Conservation (phyloP, 1,139 yeast genomes). For the Debaryomycetaceae sp. region DNA sequence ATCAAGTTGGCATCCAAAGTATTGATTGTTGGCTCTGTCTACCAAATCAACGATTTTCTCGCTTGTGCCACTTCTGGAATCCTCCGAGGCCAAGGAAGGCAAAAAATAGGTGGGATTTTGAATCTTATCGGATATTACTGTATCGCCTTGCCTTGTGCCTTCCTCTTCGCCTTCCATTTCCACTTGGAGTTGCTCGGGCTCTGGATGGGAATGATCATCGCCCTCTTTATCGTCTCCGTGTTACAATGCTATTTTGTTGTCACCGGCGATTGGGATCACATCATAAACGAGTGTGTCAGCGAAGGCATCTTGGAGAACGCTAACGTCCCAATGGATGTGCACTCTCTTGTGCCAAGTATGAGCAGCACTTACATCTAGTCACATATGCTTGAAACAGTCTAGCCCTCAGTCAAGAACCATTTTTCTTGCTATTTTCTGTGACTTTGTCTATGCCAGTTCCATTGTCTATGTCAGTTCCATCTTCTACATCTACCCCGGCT, state of each 20-base stretch:
- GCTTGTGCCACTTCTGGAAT: slow-evolving; percentile 58
- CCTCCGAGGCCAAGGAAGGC: slow-evolving; percentile 67
- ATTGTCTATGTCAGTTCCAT: too few species aligned
- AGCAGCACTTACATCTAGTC: slow-evolving; percentile 12
- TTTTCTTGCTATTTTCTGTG: too few species aligned
- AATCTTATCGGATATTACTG: slow-evolving; percentile 56
- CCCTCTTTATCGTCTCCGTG: slow-evolving; percentile 45
- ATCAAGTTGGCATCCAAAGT: slow-evolving; percentile 48
- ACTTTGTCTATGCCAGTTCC: too few species aligned
- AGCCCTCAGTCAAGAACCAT: too few species aligned
- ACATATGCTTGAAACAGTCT: too few species aligned
- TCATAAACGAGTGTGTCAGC: slow-evolving; percentile 41
- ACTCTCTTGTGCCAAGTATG: slow-evolving; percentile 34
- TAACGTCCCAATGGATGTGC: slow-evolving; percentile 26
- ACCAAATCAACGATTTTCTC: slow-evolving; percentile 56
- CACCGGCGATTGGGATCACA: slow-evolving; percentile 55
- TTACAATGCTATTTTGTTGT: slow-evolving; percentile 45
- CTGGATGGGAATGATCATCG: slow-evolving; percentile 63
- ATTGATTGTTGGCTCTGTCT: slow-evolving; percentile 53
- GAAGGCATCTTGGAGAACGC: slow-evolving; percentile 42
- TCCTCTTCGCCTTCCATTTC: slow-evolving; percentile 48
- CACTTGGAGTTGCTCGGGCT: slow-evolving; percentile 49
- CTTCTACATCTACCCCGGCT: too few species aligned
- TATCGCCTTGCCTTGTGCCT: slow-evolving; percentile 59
- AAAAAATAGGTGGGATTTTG: slow-evolving; percentile 59